Evolutionary conservation across 2,329 filamentous ascomycete genomes (phyloP).

Genomic region (Fusarium beomiforme): DNA sequence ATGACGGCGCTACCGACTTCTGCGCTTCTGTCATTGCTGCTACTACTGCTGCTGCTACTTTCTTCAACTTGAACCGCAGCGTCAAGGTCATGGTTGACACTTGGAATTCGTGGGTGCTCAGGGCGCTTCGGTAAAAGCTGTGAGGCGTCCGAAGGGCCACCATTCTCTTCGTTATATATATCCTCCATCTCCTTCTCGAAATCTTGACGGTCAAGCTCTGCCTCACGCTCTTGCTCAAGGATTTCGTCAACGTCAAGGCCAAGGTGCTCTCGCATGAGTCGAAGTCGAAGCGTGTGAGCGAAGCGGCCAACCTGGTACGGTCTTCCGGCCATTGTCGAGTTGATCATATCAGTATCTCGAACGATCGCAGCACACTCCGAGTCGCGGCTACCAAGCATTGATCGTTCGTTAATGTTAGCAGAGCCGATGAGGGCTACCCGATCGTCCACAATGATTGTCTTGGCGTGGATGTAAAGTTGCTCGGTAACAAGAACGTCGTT

Average conservation of each 20-base stretch:
- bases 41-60: constrained; percentile 17
- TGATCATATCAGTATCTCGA: constrained; percentile 91
- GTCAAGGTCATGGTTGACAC: constrained; percentile 76
- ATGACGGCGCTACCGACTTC: constrained; percentile 30
- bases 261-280: constrained; percentile 95
- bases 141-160: constrained; percentile 31
- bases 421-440: constrained; percentile 93
- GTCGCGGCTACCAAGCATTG: constrained; percentile 90
- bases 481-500: constrained; percentile 89
- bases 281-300: constrained; percentile 89
- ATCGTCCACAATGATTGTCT: constrained; percentile 96
- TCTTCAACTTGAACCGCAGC: constrained; percentile 51
- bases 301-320: constrained; percentile 93
- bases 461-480: constrained; percentile 97
- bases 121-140: constrained; percentile 49
- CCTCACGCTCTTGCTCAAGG: constrained; percentile 78
- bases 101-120: constrained; percentile 50
- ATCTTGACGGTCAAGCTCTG: constrained; percentile 68
- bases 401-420: constrained; percentile 98
- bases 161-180: constrained; percentile 65
- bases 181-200: constrained; percentile 70
- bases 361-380: constrained; percentile 92
- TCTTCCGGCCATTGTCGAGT: constrained; percentile 89
- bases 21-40: not conserved
- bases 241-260: constrained; percentile 95